Base-by-base conservation (phyloP, 371 early-diverging fungal species). In the Mortierella sp. region DNA sequence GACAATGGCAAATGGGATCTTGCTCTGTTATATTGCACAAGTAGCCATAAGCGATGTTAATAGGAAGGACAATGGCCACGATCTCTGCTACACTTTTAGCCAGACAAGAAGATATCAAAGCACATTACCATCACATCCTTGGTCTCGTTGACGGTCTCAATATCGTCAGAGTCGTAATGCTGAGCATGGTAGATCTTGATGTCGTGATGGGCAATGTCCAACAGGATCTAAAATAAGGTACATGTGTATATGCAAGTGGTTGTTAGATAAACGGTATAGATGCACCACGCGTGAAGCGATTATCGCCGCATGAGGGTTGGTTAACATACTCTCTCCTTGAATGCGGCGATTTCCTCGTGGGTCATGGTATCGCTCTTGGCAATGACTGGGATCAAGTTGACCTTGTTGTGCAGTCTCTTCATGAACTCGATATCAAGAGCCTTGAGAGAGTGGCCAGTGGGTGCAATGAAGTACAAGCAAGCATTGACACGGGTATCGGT, bases 291-390 rank as follows among this genome's bases (percentile, higher is more conserved):
- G n/a, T n/a, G n/a, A n/a, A n/a, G n/a, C n/a, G n/a, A n/a, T n/a
- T n/a, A n/a, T n/a, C n/a, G n/a, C n/a, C n/a, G n/a, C n/a, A n/a
- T 7, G 10, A 34, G 34, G 45, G 16, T 43, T 19, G n/a, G 6
- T 24, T 57, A 21, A 49, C 69, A 39, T 67, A 79, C 81, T 70
- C 95, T 84, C 78, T 88, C 81, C 89, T 99, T 99, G 85, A 98
- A 96, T 6, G 86, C 83, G 67, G 83, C 88, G 45, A 99, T 87
- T 86, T 99, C 99, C 51, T 95, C 94, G 60, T 93, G 90, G 46
- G 99, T 99, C 82, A 99, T 85, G 47, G 96, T 98, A 74, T 99
- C 99, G 18, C 97, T 90, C 79, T 99, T 98, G 70, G 99, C 95
- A 76, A 99, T 96, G 39, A 99, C 93, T 18, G 99, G 99, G 70